Evolutionary conservation across 2,329 filamentous ascomycete species (phyloP).

Genomic region (Microsporum audouinii): DNA sequence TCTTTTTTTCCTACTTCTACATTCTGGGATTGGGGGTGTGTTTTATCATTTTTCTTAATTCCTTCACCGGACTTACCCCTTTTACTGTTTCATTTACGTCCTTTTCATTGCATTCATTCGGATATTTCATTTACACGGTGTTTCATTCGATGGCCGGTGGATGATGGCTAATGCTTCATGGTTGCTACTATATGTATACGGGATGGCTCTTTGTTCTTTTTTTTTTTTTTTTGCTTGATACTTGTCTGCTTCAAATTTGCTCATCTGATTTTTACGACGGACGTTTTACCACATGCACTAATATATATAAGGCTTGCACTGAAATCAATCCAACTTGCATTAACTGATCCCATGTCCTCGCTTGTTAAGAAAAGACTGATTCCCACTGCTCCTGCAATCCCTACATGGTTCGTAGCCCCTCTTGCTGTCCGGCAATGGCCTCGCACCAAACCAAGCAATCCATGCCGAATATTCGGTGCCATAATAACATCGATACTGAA

Average conservation of each 20-base stretch:
- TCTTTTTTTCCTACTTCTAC: background rate
- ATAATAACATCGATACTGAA: background rate
- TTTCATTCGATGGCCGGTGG: background rate
- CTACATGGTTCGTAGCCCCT: background rate
- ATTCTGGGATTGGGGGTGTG: background rate
- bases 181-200: background rate
- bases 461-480: background rate
- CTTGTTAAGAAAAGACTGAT: background rate
- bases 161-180: background rate
- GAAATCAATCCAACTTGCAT: background rate
- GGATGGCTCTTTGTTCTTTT: background rate
- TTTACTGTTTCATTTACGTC: background rate
- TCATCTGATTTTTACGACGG: background rate
- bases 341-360: background rate
- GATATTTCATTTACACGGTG: background rate
- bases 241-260: background rate
- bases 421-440: background rate
- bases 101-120: conserved; percentile 1
- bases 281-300: background rate
- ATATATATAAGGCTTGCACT: background rate
- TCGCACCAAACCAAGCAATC: background rate
- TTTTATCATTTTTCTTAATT: conserved; percentile 7
- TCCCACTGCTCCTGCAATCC: background rate
- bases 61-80: background rate
- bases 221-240: background rate